These are phyloP conservation scores for Pittosporum tobira DNA, from an alignment of 129 eudicot species.

Conservation along the genomic window DNA sequence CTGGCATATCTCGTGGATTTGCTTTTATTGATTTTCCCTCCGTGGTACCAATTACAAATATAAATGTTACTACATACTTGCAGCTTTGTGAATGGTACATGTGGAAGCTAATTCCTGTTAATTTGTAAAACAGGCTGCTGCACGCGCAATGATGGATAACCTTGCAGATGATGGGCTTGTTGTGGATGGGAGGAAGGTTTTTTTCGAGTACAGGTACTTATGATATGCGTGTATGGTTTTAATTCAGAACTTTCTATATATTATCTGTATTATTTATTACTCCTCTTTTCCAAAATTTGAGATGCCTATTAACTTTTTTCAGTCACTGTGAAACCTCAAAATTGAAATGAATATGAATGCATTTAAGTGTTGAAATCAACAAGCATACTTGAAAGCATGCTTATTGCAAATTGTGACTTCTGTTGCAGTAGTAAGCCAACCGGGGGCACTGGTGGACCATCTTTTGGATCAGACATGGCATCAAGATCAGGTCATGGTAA, in stretches of 20 bases:
- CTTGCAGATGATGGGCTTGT: constrained; percentile 83
- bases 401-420: constrained; percentile 10
- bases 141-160: constrained; percentile 88
- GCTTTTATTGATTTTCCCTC: constrained; percentile 94
- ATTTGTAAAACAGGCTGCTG: constrained; percentile 61
- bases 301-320: too few relatives aligned
- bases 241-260: neutral
- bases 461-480: constrained; percentile 46
- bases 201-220: constrained; percentile 83
- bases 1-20: constrained; percentile 95
- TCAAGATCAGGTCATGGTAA: constrained; percentile 57
- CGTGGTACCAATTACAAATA: constrained; percentile 36
- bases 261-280: neutral
- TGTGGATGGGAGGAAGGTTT: constrained; percentile 83
- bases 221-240: neutral
- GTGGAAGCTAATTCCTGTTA: constrained; percentile 7
- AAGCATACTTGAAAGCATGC: neutral
- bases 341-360: too few relatives aligned
- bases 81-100: neutral
- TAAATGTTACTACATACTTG: neutral
- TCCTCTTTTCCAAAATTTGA: too few relatives aligned
- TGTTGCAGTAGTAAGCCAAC: constrained; percentile 86
- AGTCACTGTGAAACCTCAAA: too few relatives aligned
- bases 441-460: constrained; percentile 58
- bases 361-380: too few relatives aligned